Evolutionary conservation across 805 yeast species (phyloP).

Genomic region (Ogataea parapolymorpha): DNA sequence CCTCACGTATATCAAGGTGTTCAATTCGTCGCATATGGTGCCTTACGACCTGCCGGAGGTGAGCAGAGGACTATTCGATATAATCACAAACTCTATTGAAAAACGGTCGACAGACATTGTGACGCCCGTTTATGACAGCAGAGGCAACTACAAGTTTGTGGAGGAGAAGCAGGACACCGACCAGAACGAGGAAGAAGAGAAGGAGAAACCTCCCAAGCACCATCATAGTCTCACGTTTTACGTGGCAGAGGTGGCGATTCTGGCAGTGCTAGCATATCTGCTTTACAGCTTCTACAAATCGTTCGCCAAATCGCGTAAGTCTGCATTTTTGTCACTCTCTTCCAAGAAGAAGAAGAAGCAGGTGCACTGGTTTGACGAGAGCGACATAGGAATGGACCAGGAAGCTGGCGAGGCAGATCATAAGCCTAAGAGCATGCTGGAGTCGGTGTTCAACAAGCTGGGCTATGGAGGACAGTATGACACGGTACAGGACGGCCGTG

Average conservation of each 20-base stretch:
- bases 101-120: slow-evolving; percentile 18
- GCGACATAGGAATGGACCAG: slow-evolving; percentile 7
- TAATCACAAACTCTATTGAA: slow-evolving; percentile 36
- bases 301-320: slow-evolving; percentile 19
- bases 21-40: slow-evolving; percentile 88
- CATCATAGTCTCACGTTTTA: slow-evolving; percentile 18
- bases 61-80: slow-evolving; percentile 68
- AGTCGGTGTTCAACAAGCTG: slow-evolving; percentile 26
- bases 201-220: slow-evolving; percentile 1
- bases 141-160: slow-evolving; percentile 5
- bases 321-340: slow-evolving; percentile 22
- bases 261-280: slow-evolving; percentile 21
- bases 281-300: slow-evolving; percentile 26
- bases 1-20: slow-evolving; percentile 70
- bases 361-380: slow-evolving; percentile 35
- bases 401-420: not conserved
- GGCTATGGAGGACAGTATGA: slow-evolving; percentile 39
- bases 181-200: slow-evolving; percentile 1
- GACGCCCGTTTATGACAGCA: slow-evolving; percentile 28
- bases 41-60: slow-evolving; percentile 75
- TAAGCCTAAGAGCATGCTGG: slow-evolving; percentile 11
- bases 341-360: slow-evolving; percentile 30
- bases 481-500: slow-evolving; percentile 26
- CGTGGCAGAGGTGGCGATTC: slow-evolving; percentile 22
- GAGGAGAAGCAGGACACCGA: slow-evolving; percentile 7